Conservation (phyloP, 1,284 basidiomycete genomes). For the Moesziomyces sp. region DNA sequence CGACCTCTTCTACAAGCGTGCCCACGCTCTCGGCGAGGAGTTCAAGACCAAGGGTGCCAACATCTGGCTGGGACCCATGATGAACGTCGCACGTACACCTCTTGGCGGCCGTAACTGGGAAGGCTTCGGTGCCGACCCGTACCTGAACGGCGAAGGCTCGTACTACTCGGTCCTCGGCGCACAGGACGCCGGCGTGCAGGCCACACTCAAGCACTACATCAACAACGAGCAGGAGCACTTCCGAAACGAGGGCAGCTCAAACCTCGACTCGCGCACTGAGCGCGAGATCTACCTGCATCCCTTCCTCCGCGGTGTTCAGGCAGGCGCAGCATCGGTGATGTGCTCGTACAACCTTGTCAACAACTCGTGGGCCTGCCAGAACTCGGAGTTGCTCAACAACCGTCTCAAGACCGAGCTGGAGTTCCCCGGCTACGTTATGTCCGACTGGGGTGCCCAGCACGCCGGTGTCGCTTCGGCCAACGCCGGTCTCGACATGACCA, state of each 20-base stretch:
- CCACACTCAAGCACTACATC: conserved; percentile 69
- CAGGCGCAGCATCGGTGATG: conserved; percentile 69
- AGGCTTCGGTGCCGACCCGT: conserved; percentile 68
- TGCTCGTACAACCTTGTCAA: conserved; percentile 73
- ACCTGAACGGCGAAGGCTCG: conserved; percentile 60
- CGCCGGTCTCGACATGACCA: conserved; percentile 75
- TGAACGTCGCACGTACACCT: conserved; percentile 72
- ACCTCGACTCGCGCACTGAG: conserved; percentile 80
- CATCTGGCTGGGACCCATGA: conserved; percentile 73
- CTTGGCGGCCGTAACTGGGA: conserved; percentile 84
- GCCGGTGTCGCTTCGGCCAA: conserved; percentile 70
- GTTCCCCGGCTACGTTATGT: conserved; percentile 77
- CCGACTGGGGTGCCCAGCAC: conserved; percentile 57
- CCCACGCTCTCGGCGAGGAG: conserved; percentile 80
- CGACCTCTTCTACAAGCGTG: conserved; percentile 78
- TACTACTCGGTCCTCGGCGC: conserved; percentile 55
- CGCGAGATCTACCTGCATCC: conserved; percentile 69
- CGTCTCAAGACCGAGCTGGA: conserved; percentile 79
- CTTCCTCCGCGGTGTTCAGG: conserved; percentile 68
- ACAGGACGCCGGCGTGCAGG: conserved; percentile 61
- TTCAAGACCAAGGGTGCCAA: conserved; percentile 83
- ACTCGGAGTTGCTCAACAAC: conserved; percentile 76
- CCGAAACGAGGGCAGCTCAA: conserved; percentile 55
- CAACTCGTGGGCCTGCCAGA: conserved; percentile 72
- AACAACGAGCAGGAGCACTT: conserved; percentile 65